A percentile compares a stretch with the other conserved stretches of the same genome.
phyloP scores from a whole-genome alignment of 208 protist species.

The Trypanosoma mega region DNA sequence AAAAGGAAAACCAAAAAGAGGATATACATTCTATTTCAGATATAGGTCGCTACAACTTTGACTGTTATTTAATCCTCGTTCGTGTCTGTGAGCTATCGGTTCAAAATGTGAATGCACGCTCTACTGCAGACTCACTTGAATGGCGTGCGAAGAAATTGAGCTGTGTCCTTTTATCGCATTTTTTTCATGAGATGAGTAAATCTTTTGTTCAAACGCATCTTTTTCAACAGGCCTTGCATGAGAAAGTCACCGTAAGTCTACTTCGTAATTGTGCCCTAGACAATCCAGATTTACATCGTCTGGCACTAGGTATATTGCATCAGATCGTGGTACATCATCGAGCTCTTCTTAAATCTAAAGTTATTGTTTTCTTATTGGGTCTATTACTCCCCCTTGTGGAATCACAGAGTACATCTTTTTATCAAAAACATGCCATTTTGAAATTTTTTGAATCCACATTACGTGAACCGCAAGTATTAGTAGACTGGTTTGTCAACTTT shows the following conservation, averaged over 20 bases:
- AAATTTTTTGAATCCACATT: constrained; percentile 14
- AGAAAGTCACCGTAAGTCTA: constrained; percentile 5
- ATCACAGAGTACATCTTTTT: constrained; percentile 7
- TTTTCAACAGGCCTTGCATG: constrained; percentile 3
- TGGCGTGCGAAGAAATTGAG: constrained; percentile 7
- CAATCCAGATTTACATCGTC: constrained; percentile 2
- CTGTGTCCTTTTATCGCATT: constrained; percentile 1
- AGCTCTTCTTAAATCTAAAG: constrained; percentile 18
- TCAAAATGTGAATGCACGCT: not conserved
- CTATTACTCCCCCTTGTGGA: constrained; percentile 18
- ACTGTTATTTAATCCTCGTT: not conserved
- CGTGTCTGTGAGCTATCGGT: not conserved
- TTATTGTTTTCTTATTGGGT: constrained; percentile 11
- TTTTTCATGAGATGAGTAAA: constrained; percentile 1
- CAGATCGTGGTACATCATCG: constrained; percentile 1
- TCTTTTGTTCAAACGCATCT: constrained; percentile 2
- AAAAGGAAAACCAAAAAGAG: too few species aligned
- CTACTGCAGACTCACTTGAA: not conserved
- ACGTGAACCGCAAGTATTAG: constrained; percentile 11
- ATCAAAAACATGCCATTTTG: constrained; percentile 20
- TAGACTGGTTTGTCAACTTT: constrained; percentile 28
- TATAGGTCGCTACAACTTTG: not conserved
- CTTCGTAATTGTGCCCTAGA: constrained; percentile 11
- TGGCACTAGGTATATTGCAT: not conserved
- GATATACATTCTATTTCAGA: too few species aligned